A percentile compares a stretch with the other conserved stretches of the same genome.
These are phyloP conservation scores for Alternaria conjuncta DNA, from an alignment of 2,329 filamentous ascomycete genomes.

Conservation along the genomic window DNA sequence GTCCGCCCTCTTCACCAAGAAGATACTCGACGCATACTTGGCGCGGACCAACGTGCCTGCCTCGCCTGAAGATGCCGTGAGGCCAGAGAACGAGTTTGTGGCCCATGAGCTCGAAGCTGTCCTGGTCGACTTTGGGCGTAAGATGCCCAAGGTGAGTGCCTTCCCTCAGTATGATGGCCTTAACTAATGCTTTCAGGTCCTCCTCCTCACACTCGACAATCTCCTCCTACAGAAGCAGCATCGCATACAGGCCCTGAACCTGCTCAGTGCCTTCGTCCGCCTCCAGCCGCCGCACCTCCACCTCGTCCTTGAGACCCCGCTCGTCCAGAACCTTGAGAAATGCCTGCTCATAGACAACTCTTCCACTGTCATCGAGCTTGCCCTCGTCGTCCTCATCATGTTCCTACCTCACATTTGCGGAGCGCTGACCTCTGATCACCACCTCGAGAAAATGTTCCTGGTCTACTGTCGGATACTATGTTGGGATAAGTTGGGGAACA, in stretches of 20 bases:
- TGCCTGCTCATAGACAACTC: constrained; percentile 81
- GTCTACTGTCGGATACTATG: constrained; percentile 81
- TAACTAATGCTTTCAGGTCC: constrained; percentile 56
- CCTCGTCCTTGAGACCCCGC: constrained; percentile 71
- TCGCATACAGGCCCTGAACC: constrained; percentile 68
- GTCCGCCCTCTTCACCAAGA: constrained; percentile 62
- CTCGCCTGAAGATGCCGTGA: constrained; percentile 46
- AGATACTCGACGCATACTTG: constrained; percentile 55
- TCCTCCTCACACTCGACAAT: constrained; percentile 69
- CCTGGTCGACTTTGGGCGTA: constrained; percentile 66
- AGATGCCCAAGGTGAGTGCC: constrained; percentile 64
- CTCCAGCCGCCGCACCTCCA: constrained; percentile 81
- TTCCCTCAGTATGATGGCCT: not conserved
- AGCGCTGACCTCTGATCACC: constrained; percentile 64
- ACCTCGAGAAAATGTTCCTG: constrained; percentile 77
- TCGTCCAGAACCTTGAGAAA: constrained; percentile 74
- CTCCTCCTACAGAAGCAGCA: constrained; percentile 70
- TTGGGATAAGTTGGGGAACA: constrained; percentile 67
- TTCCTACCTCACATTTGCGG: constrained; percentile 81
- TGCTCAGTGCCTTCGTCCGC: constrained; percentile 76
- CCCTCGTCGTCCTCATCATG: constrained; percentile 79
- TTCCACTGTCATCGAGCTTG: constrained; percentile 76
- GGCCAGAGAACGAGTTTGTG: constrained; percentile 55
- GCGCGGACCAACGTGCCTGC: constrained; percentile 49
- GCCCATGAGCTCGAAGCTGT: constrained; percentile 60